Evolutionary conservation across 2,329 filamentous ascomycete genomes (phyloP), one percentile per base, ranked within the genome.

Genomic region (Cytospora leucostoma): DNA sequence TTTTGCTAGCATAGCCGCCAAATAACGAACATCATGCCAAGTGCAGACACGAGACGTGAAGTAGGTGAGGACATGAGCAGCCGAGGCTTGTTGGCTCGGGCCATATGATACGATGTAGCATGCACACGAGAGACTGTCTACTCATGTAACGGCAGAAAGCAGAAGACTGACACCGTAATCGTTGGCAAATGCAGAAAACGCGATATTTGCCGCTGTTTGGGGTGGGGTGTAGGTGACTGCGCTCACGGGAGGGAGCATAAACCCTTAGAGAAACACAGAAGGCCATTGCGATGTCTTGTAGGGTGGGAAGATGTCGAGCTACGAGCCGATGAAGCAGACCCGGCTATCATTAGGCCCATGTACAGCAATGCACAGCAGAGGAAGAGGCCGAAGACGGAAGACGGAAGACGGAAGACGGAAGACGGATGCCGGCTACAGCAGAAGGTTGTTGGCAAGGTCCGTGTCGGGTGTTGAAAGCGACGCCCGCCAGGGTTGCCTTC

Each of bases 111-210:
- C 0, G 75, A 74, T 66, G 75, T 77, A 27, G 27, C 27, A 27
- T 27, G 27, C 27, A 27, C 27, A 27, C 27, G 27, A 27, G 27
- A 27, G 27, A 27, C 27, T 27, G 27, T 4, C 27, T 27, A 27
- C 27, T 27, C 4, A 27, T 27, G 2, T 82, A 0, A 81, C 61
- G 0, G 80, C 78, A 54, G 81, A 84, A 0, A 81, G 80, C 0
- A 83, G 63, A 0, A 80, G 77, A 38, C 77, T 75, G 2, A 77
- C 77, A 64, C 79, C 74, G 1, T 81, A 79, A 10, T 79, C 71
- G 64, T 77, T 75, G 1, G 78, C 75, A 56, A 80, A 80, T 0
- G 74, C 78, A 2, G 75, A 72, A 40, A 27, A 79, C 80, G 10
- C 78, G 71, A 7, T 17, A 69, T 1, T 65, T 64, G 0, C 75